phyloP scores from a whole-genome alignment of 2,329 filamentous ascomycete species.

The Trichoderma koningiopsis region DNA sequence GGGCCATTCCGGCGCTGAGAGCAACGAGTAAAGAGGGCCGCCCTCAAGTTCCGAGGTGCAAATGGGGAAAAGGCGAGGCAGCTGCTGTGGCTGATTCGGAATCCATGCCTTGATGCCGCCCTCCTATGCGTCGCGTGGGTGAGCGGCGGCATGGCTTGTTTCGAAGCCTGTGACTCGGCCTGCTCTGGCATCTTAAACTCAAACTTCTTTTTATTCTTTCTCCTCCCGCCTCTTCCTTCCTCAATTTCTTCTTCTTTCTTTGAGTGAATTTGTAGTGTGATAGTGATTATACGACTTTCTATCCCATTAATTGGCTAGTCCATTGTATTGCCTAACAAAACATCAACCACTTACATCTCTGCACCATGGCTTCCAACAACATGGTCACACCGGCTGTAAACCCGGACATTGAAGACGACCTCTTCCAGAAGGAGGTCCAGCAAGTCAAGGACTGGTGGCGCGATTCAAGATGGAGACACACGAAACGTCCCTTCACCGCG shows the following conservation, averaged over 20 bases:
- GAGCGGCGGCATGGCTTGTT: background rate
- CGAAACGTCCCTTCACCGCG: slow-evolving; percentile 88
- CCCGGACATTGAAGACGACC: slow-evolving; percentile 60
- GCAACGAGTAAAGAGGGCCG: background rate
- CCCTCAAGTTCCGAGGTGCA: slow-evolving; percentile 23
- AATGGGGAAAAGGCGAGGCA: background rate
- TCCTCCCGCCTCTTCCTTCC: slow-evolving; percentile 2
- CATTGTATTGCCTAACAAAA: background rate
- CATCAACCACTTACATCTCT: slow-evolving; percentile 24
- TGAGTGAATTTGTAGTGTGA: background rate
- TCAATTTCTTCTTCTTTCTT: background rate
- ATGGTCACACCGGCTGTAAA: slow-evolving; percentile 62
- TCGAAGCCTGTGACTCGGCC: slow-evolving; percentile 24
- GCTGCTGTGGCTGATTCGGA: slow-evolving; percentile 17
- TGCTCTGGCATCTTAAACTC: background rate
- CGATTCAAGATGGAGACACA: slow-evolving; percentile 88
- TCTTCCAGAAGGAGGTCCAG: slow-evolving; percentile 80
- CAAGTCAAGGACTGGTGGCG: slow-evolving; percentile 94
- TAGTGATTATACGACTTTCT: slow-evolving; percentile 2
- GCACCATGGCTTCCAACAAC: slow-evolving; percentile 62
- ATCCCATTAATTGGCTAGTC: background rate
- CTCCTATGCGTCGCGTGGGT: slow-evolving; percentile 4
- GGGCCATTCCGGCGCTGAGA: slow-evolving; percentile 27
- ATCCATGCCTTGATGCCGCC: slow-evolving; percentile 17
- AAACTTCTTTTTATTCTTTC: slow-evolving; percentile 6